These are phyloP conservation scores for Alternaria atra DNA, from an alignment of 2,329 filamentous ascomycete species.

Conservation along the genomic window DNA sequence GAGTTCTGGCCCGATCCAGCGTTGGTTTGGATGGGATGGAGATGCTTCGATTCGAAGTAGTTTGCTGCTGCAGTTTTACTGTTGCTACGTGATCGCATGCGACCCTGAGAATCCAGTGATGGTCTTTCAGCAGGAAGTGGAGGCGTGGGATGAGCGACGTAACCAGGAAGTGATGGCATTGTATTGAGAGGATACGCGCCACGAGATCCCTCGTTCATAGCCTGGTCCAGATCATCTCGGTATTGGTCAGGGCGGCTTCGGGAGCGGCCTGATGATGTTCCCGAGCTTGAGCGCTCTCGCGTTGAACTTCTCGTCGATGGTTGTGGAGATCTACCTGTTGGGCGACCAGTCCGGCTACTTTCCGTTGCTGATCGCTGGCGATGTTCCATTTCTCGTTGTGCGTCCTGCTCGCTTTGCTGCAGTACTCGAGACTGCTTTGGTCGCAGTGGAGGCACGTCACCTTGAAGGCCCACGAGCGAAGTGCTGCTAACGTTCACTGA, in stretches of 20 bases:
- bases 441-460: slow-evolving; percentile 38
- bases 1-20: slow-evolving; percentile 30
- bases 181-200: slow-evolving; percentile 43
- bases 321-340: slow-evolving; percentile 49
- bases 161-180: slow-evolving; percentile 46
- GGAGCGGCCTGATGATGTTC: slow-evolving; percentile 62
- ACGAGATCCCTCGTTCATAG: slow-evolving; percentile 58
- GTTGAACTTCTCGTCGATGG: slow-evolving; percentile 51
- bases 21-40: slow-evolving; percentile 49
- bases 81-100: slow-evolving; percentile 49
- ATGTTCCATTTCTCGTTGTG: slow-evolving; percentile 42
- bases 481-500: slow-evolving; percentile 50
- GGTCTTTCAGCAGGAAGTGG: slow-evolving; percentile 39
- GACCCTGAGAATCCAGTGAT: slow-evolving; percentile 38
- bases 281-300: slow-evolving; percentile 65
- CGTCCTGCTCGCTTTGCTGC: slow-evolving; percentile 47
- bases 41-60: slow-evolving; percentile 50
- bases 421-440: slow-evolving; percentile 45
- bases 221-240: slow-evolving; percentile 62
- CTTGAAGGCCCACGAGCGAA: slow-evolving; percentile 38
- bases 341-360: slow-evolving; percentile 40
- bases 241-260: slow-evolving; percentile 60
- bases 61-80: slow-evolving; percentile 45
- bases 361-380: slow-evolving; percentile 49
- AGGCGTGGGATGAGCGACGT: slow-evolving; percentile 41